These are phyloP conservation scores for Chytriomyces sp. DNA, from an alignment of 192 early-diverging fungal genomes.

Conservation along the genomic window DNA sequence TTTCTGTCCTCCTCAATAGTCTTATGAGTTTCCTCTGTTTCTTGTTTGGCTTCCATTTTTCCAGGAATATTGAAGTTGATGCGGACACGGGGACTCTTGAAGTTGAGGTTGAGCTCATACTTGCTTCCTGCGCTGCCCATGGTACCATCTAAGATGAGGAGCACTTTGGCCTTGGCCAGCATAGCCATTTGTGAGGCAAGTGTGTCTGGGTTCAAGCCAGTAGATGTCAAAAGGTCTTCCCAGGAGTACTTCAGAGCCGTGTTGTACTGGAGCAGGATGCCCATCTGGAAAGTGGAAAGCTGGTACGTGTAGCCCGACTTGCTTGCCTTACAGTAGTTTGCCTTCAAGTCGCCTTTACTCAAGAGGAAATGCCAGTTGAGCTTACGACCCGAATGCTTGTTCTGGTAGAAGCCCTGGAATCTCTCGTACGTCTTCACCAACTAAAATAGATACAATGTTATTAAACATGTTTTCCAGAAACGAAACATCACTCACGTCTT, in stretches of 20 bases:
- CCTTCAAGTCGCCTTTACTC: slow-evolving; percentile 88
- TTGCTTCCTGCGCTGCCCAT: slow-evolving; percentile 46
- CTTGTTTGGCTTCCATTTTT: slow-evolving; percentile 88
- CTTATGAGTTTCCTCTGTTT: slow-evolving; percentile 89
- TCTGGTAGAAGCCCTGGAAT: slow-evolving; percentile 86
- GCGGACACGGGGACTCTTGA: slow-evolving; percentile 80
- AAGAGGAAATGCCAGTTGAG: slow-evolving; percentile 95
- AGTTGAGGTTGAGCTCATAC: slow-evolving; percentile 78
- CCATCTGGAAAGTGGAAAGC: slow-evolving; percentile 92
- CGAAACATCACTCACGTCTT: slow-evolving; percentile 59
- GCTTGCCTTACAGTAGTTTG: slow-evolving; percentile 77
- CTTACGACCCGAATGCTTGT: slow-evolving; percentile 86
- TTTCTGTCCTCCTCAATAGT: slow-evolving; percentile 91
- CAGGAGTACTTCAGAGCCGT: slow-evolving; percentile 72
- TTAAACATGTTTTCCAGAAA: slow-evolving; percentile 6
- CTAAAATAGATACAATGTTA: slow-evolving; percentile 39
- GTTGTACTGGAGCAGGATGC: slow-evolving; percentile 91
- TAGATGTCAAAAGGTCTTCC: slow-evolving; percentile 74
- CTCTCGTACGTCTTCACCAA: slow-evolving; percentile 82
- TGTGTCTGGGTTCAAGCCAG: slow-evolving; percentile 69
- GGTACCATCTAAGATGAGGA: slow-evolving; percentile 57
- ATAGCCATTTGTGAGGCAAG: slow-evolving; percentile 70
- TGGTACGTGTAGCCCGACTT: slow-evolving; percentile 80
- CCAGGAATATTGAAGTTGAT: slow-evolving; percentile 85
- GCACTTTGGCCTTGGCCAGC: slow-evolving; percentile 83